Evolutionary conservation across 2,329 filamentous ascomycete genomes (phyloP), one percentile per base, ranked within the genome.

Genomic region (Paracorniculantispora psalliotae): DNA sequence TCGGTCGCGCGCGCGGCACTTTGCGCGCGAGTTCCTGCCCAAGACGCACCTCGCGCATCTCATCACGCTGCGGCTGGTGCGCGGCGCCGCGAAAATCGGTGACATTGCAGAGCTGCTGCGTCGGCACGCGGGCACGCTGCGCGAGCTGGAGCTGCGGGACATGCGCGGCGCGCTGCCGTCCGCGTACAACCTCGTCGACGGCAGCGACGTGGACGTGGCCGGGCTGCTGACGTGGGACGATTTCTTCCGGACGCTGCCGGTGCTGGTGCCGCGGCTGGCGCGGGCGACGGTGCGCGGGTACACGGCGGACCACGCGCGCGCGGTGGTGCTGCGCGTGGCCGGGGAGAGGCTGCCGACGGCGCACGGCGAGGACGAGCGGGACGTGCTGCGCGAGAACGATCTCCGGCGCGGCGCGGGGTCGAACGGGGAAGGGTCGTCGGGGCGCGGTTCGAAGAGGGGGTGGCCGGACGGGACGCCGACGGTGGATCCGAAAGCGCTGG

Each of bases 201-300:
- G 43, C 43, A n/a, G n/a, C n/a, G n/a, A 19, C 43, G 41, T 4
- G 13, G 26, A 15, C 3, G n/a, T 30, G n/a, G 21, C n/a, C n/a
- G n/a, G n/a, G n/a, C n/a, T n/a, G n/a, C n/a, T 21, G 13, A 15
- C 43, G 33, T 53, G 52, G 52, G 52, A 56, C 12, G 52, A 55
- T 10, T 13, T 55, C 9, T 46, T 55, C 25, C 26, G 28, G 7
- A 12, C n/a, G 8, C 17, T 55, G 15, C 26, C n/a, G 13, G 15
- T 23, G 3, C 8, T 33, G 15, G n/a, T 55, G 39, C 25, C 21
- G 25, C 33, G 46, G 52, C 39, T 55, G 39, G 15, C 2, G 28
- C 12, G 35, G 10, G 52, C 25, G 33, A 46, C n/a, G 41, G 8
- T 55, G 28, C 52, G 52, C 1, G 52, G 52, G 5, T 1, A 12